Evolutionary conservation across 2,329 filamentous ascomycete genomes (phyloP).

Genomic region (Alternaria panax): DNA sequence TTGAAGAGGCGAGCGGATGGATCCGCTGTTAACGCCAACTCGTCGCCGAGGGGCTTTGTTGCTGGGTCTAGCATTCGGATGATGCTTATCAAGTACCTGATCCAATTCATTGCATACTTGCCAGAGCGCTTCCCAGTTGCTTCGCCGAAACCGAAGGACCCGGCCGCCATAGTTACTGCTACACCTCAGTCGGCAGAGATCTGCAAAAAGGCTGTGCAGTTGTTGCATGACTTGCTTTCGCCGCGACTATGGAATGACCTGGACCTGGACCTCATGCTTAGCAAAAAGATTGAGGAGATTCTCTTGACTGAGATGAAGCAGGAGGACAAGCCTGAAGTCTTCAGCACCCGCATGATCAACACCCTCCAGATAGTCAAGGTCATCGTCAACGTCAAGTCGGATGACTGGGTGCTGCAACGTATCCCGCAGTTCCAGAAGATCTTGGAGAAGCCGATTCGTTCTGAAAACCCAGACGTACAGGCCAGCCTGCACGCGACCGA

Average conservation of each 20-base stretch:
- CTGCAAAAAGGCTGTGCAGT: conserved; percentile 80
- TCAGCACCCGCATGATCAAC: conserved; percentile 88
- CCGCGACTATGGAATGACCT: conserved; percentile 90
- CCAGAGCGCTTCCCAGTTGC: conserved; percentile 82
- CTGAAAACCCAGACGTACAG: conserved; percentile 89
- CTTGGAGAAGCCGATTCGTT: conserved; percentile 86
- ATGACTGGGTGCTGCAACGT: conserved; percentile 88
- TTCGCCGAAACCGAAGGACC: conserved; percentile 52
- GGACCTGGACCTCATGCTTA: conserved; percentile 83
- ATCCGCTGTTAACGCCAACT: conserved; percentile 62
- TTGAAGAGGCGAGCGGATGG: conserved; percentile 78
- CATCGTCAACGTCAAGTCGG: conserved; percentile 83
- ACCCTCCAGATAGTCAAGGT: conserved; percentile 91
- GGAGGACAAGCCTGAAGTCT: conserved; percentile 68
- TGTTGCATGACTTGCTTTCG: conserved; percentile 85
- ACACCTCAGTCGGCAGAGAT: conserved; percentile 73
- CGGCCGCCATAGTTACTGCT: conserved; percentile 36
- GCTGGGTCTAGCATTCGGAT: conserved; percentile 66
- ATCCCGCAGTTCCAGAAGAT: conserved; percentile 83
- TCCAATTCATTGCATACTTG: conserved; percentile 91
- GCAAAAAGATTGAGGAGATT: conserved; percentile 86
- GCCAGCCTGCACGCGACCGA: conserved; percentile 84
- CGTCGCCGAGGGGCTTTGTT: conserved; percentile 55
- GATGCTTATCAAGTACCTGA: conserved; percentile 91
- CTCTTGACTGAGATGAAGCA: conserved; percentile 72